These are phyloP conservation scores for Termitomyces sp. DNA, from an alignment of 1,284 basidiomycete genomes.

Conservation along the genomic window DNA sequence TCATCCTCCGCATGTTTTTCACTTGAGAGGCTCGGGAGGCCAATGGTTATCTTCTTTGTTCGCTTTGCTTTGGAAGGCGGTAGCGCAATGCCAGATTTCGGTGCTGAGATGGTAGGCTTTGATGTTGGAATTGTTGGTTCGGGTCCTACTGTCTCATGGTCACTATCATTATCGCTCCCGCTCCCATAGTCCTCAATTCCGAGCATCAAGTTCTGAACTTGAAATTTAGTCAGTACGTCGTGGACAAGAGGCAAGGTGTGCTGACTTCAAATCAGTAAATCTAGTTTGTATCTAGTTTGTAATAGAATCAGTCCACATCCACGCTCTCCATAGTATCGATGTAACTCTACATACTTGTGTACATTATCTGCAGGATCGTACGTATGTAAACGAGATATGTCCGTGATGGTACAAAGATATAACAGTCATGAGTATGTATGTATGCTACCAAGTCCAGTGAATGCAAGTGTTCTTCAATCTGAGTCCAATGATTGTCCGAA, in stretches of 20 bases:
- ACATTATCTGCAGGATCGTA: not conserved
- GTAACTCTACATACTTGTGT: not conserved
- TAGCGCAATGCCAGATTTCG: conserved; percentile 24
- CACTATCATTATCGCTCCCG: conserved; percentile 53
- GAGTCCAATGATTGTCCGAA: conserved; percentile 9
- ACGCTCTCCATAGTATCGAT: not conserved
- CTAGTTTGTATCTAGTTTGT: not conserved
- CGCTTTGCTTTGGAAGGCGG: conserved; percentile 32
- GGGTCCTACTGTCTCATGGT: conserved; percentile 32
- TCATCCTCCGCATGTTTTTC: conserved; percentile 36
- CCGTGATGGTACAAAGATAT: conserved; percentile 4
- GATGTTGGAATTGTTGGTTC: conserved; percentile 15
- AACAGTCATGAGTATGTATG: not conserved
- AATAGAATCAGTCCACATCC: not conserved
- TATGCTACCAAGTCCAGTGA: conserved; percentile 7
- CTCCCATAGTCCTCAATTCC: conserved; percentile 72
- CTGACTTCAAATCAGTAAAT: not conserved
- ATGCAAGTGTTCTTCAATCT: conserved; percentile 1
- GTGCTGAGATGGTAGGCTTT: conserved; percentile 23
- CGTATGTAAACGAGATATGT: not conserved
- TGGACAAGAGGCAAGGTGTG: not conserved
- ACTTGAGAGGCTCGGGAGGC: conserved; percentile 47
- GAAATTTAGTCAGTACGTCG: not conserved
- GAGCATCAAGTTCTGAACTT: conserved; percentile 42
- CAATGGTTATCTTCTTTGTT: conserved; percentile 67